A percentile compares a stretch with the other conserved stretches of the same genome.
These are phyloP conservation scores for Hericium alpestre DNA, from an alignment of 768 basidiomycete genomes.

Conservation along the genomic window DNA sequence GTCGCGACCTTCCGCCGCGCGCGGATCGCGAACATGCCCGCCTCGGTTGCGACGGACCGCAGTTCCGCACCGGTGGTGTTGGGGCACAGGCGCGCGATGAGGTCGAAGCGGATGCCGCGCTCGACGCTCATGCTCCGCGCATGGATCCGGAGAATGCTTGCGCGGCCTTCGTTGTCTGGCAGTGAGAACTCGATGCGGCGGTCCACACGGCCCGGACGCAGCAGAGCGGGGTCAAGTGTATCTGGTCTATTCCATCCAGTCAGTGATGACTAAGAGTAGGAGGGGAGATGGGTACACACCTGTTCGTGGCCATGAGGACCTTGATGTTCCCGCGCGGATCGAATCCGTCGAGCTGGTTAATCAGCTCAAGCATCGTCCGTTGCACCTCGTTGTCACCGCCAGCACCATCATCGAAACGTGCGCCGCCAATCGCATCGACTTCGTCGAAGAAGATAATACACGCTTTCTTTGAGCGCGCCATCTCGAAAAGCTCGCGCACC, in stretches of 20 bases:
- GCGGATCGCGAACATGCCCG: constrained; percentile 99
- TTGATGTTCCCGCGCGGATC: constrained; percentile 99
- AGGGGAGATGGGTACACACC: constrained; percentile 36
- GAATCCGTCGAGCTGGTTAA: constrained; percentile 98
- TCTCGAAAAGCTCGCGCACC: constrained; percentile 98
- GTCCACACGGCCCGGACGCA: constrained; percentile 93
- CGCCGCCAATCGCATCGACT: constrained; percentile 96
- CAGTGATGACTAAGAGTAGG: neutral
- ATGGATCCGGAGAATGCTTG: constrained; percentile 94
- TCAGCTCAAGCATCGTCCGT: constrained; percentile 96
- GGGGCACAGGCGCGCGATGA: constrained; percentile 93
- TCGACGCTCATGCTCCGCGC: constrained; percentile 98
- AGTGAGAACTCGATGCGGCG: constrained; percentile 93
- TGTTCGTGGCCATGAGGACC: constrained; percentile 98
- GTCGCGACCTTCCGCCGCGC: constrained; percentile 93
- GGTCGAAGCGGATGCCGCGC: constrained; percentile 92
- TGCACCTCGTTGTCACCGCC: constrained; percentile 99
- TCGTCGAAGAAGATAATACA: constrained; percentile 99
- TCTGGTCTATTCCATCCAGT: constrained; percentile 59
- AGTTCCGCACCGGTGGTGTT: constrained; percentile 99
- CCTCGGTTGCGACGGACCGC: constrained; percentile 93
- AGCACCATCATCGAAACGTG: constrained; percentile 95
- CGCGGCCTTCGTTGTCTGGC: constrained; percentile 91
- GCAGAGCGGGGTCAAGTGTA: constrained; percentile 91
- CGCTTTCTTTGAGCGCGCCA: constrained; percentile 97